These are phyloP conservation scores for Phyllosticta citrichinensis DNA, from an alignment of 2,329 filamentous ascomycete genomes.

Conservation along the genomic window DNA sequence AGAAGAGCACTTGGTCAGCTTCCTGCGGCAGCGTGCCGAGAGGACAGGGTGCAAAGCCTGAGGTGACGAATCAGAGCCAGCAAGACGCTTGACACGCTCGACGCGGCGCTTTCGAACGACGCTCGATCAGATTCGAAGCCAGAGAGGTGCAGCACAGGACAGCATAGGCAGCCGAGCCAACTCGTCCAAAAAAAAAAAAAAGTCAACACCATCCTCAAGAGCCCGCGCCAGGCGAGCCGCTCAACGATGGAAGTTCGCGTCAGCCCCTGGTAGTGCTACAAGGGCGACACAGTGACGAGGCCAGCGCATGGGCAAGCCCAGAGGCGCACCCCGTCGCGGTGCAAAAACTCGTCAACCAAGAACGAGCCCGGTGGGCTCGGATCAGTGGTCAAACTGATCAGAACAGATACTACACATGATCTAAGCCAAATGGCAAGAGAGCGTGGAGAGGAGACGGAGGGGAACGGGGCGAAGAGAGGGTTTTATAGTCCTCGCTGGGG, in stretches of 20 bases:
- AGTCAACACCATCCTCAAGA: background rate
- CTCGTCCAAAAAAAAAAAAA: no score
- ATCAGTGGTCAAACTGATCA: background rate
- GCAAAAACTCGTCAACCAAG: background rate
- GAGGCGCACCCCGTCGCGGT: background rate
- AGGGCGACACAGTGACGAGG: background rate
- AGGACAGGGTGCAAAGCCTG: no score
- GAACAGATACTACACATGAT: background rate
- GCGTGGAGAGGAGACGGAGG: background rate
- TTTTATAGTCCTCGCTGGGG: background rate
- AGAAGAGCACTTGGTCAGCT: no score
- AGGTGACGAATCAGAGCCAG: no score
- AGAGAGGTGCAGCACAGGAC: no score
- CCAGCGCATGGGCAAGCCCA: background rate
- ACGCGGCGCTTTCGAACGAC: no score
- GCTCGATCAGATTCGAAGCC: no score
- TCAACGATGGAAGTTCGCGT: background rate
- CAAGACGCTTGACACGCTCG: no score
- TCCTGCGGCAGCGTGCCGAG: no score
- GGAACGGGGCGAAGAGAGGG: background rate
- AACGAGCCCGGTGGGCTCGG: no score
- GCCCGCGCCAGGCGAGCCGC: background rate
- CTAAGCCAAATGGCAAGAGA: background rate
- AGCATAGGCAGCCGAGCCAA: no score
- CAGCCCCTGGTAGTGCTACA: background rate